Base-by-base conservation (phyloP, 1,284 basidiomycete species). In the Cryptococcus neoformans region DNA sequence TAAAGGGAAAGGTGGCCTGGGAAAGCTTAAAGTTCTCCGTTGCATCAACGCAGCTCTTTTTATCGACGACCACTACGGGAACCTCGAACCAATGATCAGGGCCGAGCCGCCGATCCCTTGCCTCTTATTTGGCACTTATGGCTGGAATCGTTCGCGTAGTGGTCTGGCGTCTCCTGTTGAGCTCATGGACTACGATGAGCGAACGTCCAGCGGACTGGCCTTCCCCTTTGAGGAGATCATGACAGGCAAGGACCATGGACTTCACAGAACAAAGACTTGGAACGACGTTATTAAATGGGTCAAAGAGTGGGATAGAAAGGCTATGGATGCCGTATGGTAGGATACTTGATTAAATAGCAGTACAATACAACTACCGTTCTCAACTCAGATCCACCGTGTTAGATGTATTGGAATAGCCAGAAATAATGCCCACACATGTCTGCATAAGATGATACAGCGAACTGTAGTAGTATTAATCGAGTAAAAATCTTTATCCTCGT, bases 201-300 rank as follows among this genome's bases (percentile, higher is more conserved):
- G 69, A 8, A 51, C 51, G 7, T 17, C 36, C 17, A 53, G 53
- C 2, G 64, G 64, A 3, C 21, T 68, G 6, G 41, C 50, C 10
- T 44, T 66, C 9, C 58, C 62, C 0, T 45, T 52, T n/a, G 54
- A 60, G 17, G 53, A 62, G 52, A 61, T 65, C 34, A 38, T 53
- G 42, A 51, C 56, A 34, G 56, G 62, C 1, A 49, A 35, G 16
- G 60, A 60, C 2, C 49, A 61, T 9, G 55, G 62, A 14, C 50
- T 67, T 28, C 34, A 57, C 9, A 48, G 68, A 48, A 58, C 62
- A 0, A 46, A 50, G 41, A 58, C 51, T 9, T 72, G 70, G 70
- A 59, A 57, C 4, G 70, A 68, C n/a, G 62, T 70, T 1, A 54
- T 71, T 4, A 49, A 58, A 5, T 74, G 67, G 66, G 67, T 74